Evolutionary conservation across 2,329 filamentous ascomycete species (phyloP), one percentile per base, ranked within the genome.

Genomic region (Pseudogymnoascus sp.): DNA sequence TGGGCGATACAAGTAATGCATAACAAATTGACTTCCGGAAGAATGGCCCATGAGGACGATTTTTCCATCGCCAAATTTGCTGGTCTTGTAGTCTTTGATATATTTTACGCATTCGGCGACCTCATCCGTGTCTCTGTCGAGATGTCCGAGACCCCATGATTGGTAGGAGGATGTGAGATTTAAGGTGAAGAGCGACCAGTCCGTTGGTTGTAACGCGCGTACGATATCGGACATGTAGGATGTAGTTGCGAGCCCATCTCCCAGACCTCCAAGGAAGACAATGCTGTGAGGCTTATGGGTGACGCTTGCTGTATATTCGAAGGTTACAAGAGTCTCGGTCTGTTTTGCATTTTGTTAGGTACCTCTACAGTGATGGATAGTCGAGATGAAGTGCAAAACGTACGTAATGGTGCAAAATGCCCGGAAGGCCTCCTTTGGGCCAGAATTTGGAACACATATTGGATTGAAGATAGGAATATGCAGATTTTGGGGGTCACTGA

Each of bases 1-100:
- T 1, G 75, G 71, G 3, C 75, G 71, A 64, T 76, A 73, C 1
- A 87, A 70, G 66, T 88, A 89, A 68, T 87, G 83, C 74, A 89
- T 78, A 8, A 84, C 79, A 69, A 87, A 86, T 72, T 89, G 87
- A 66, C 82, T 87, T 0, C 86, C 86, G 0, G 87, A 89, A 1
- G 82, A 86, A 69, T 88, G 85, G 1, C 86, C 86, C 84, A 89
- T 87, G 40, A 88, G 73, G 25, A 87, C 83, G 16, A 88, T 69
- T 62, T 84, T 85, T 6, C 75, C 76, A 5, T 82, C 75, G 59
- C 72, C 69, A 52, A 67, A 72, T 59, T 71, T 70, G 55, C 69
- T 66, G 7, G 63, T 67, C 64, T 75, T 75, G 65, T 75, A 74
- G 25, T 72, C 69, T 52, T 69, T 66, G 63, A 74, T 72, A 63